Evolutionary conservation across 805 yeast species (phyloP).

Genomic region (Barnettozyma wickerhamii): DNA sequence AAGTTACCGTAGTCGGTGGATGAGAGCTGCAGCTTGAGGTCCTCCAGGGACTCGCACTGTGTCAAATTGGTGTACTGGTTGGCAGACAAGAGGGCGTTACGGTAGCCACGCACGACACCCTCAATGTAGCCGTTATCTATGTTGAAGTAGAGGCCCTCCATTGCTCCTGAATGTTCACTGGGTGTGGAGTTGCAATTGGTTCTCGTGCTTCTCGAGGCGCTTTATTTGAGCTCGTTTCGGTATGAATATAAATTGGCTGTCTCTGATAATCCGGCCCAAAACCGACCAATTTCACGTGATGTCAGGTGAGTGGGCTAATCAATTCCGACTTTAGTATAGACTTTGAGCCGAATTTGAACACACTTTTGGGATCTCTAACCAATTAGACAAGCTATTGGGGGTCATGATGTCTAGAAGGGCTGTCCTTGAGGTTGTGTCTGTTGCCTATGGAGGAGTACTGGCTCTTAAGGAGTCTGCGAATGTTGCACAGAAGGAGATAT

Average conservation of each 20-base stretch:
- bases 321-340: too few species aligned
- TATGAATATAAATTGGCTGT: background rate
- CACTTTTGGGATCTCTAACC: too few species aligned
- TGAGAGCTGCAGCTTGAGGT: constrained; percentile 86
- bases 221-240: too few species aligned
- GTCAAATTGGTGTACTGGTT: constrained; percentile 88
- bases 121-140: constrained; percentile 86
- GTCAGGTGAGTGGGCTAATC: too few species aligned
- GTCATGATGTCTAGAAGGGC: constrained; percentile 18
- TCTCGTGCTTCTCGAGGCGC: background rate
- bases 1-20: constrained; percentile 96
- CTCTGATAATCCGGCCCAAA: too few species aligned
- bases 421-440: constrained; percentile 17
- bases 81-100: constrained; percentile 70
- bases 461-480: constrained; percentile 13
- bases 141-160: constrained; percentile 95
- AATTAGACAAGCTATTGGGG: too few species aligned
- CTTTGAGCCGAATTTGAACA: too few species aligned
- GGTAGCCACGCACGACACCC: constrained; percentile 92
- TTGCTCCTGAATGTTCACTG: too few species aligned
- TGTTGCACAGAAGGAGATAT: constrained; percentile 10
- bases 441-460: constrained; percentile 15
- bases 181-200: too few species aligned
- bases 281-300: too few species aligned
- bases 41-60: constrained; percentile 94